phyloP scores from a whole-genome alignment of 148 eudicot species.

The Rhododendron kiyosumense region DNA sequence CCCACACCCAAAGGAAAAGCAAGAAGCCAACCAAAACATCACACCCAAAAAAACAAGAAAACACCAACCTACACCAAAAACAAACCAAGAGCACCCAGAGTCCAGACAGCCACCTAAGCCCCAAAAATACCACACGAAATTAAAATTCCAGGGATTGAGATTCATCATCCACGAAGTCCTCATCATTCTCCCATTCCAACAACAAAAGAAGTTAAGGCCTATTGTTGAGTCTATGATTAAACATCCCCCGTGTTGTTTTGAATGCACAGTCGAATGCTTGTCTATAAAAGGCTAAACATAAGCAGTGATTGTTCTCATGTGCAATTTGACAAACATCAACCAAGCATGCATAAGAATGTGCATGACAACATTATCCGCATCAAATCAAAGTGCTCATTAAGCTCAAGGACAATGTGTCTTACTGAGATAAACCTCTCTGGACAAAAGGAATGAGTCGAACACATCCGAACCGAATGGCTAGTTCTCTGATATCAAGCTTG shows the following conservation, averaged over 20 bases:
- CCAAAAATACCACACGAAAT: not conserved
- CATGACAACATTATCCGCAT: not conserved
- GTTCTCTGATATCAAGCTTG: slow-evolving; percentile 78
- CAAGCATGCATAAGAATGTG: not conserved
- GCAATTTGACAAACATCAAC: slow-evolving; percentile 25
- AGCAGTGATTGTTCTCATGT: not conserved
- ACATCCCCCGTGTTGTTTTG: not conserved
- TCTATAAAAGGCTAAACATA: not conserved
- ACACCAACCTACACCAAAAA: not conserved
- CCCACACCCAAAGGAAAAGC: too few relatives aligned
- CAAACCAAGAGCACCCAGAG: not conserved
- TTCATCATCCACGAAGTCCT: not conserved
- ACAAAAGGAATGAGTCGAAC: slow-evolving; percentile 87
- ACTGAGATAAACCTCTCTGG: slow-evolving; percentile 69
- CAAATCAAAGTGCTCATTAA: not conserved
- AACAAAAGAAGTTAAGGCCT: not conserved
- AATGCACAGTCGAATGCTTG: not conserved
- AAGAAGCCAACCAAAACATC: too few relatives aligned
- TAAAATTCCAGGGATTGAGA: not conserved
- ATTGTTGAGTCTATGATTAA: not conserved
- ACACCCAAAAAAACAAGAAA: too few relatives aligned
- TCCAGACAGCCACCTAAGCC: not conserved
- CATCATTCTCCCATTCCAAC: not conserved
- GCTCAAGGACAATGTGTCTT: slow-evolving; percentile 21
- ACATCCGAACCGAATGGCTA: slow-evolving; percentile 90